phyloP scores from a whole-genome alignment of 108 stramenopile species.

The Nannochloropsis oceanica region DNA sequence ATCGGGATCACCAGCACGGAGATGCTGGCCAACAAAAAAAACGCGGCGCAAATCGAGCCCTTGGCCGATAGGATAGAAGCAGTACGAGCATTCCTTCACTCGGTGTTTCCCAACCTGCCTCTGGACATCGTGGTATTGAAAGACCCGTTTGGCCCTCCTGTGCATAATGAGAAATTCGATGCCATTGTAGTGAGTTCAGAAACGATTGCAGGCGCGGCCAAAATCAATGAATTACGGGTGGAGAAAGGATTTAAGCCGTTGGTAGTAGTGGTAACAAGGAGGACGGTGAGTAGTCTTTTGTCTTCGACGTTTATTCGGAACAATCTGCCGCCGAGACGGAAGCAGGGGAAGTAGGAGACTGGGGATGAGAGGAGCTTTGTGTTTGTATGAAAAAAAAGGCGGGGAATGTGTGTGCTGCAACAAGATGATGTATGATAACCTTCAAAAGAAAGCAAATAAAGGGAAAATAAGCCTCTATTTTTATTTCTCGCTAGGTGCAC shows the following conservation, averaged over 20 bases:
- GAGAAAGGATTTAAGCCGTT: constrained; percentile 7
- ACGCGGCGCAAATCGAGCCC: background rate
- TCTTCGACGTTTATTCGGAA: constrained; percentile 15
- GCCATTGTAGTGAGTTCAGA: background rate
- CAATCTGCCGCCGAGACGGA: background rate
- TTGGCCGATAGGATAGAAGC: constrained; percentile 7
- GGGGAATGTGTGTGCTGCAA: too few relatives aligned
- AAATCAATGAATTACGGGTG: constrained; percentile 18
- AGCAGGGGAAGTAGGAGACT: too few relatives aligned
- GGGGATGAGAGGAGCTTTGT: too few relatives aligned
- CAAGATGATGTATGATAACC: too few relatives aligned
- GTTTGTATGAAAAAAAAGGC: too few relatives aligned
- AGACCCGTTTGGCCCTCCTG: background rate
- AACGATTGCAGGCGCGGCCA: background rate
- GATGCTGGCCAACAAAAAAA: constrained; percentile 17
- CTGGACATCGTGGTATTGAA: background rate
- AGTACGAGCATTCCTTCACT: constrained; percentile 10
- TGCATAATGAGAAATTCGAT: background rate
- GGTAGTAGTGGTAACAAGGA: constrained; percentile 8
- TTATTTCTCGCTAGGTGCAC: too few relatives aligned
- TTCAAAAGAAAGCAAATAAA: too few relatives aligned
- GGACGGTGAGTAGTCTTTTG: constrained; percentile 11
- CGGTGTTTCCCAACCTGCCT: background rate
- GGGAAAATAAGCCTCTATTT: too few relatives aligned
- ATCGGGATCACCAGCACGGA: constrained; percentile 11